phyloP scores from a whole-genome alignment of 768 basidiomycete genomes.

The Auricularia sp. region DNA sequence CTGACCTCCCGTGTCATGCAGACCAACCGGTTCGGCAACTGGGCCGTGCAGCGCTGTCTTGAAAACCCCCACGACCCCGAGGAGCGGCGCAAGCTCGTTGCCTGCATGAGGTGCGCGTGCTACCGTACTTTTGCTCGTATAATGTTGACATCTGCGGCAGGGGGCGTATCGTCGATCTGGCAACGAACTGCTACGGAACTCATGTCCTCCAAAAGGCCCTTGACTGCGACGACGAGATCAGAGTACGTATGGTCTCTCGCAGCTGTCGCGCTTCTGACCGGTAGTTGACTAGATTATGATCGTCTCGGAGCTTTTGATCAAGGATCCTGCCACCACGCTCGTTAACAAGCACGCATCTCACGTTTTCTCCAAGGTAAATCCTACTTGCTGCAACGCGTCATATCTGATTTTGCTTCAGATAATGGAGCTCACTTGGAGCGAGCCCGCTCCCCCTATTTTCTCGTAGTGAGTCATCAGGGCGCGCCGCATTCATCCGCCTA shows the following conservation, averaged over 20 bases:
- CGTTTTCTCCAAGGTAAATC: constrained; percentile 65
- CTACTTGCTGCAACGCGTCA: constrained; percentile 28
- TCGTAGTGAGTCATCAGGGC: constrained; percentile 69
- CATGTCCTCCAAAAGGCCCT: constrained; percentile 85
- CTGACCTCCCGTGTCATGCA: constrained; percentile 3
- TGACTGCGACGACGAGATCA: constrained; percentile 82
- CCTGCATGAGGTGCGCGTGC: constrained; percentile 65
- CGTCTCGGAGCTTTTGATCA: constrained; percentile 73
- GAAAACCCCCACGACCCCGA: constrained; percentile 68
- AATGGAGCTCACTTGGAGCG: constrained; percentile 84
- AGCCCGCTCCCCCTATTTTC: constrained; percentile 82
- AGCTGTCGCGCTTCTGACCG: not conserved
- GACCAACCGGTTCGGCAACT: constrained; percentile 69
- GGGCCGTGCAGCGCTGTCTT: constrained; percentile 82
- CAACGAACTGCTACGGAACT: constrained; percentile 83
- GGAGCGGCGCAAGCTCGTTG: constrained; percentile 70
- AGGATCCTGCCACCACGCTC: constrained; percentile 76
- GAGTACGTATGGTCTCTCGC: constrained; percentile 19
- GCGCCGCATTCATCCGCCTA: constrained; percentile 9
- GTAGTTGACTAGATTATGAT: constrained; percentile 39
- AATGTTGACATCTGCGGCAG: constrained; percentile 25
- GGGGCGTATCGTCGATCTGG: constrained; percentile 75
- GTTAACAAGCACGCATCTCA: constrained; percentile 88
- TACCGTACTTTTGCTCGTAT: not conserved
- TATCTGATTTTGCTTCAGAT: constrained; percentile 37